These are phyloP conservation scores for Neoascochyta sp. DNA, from an alignment of 2,329 filamentous ascomycete species.

Conservation along the genomic window DNA sequence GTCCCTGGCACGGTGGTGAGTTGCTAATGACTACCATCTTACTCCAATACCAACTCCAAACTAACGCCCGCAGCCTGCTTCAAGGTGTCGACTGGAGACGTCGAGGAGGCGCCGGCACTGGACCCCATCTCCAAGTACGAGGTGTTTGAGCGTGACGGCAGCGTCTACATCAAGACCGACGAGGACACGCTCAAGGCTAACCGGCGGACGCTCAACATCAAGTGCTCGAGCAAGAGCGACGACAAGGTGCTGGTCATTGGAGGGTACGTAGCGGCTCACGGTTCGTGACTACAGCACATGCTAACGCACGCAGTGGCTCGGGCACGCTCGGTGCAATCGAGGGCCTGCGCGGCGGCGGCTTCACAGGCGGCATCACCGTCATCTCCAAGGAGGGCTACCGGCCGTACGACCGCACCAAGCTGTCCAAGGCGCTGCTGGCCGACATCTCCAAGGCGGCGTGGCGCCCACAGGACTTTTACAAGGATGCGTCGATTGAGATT, in stretches of 20 bases:
- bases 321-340: slow-evolving; percentile 80
- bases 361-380: slow-evolving; percentile 73
- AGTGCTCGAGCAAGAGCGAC: slow-evolving; percentile 57
- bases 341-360: slow-evolving; percentile 76
- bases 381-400: slow-evolving; percentile 80
- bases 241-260: slow-evolving; percentile 73
- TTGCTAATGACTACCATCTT: too few species aligned
- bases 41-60: too few species aligned
- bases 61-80: slow-evolving; percentile 68
- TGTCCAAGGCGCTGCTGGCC: slow-evolving; percentile 87
- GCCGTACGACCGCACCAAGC: slow-evolving; percentile 89
- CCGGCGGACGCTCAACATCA: slow-evolving; percentile 68
- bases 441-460: slow-evolving; percentile 75
- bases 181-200: slow-evolving; percentile 74
- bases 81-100: slow-evolving; percentile 81
- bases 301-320: slow-evolving; percentile 57
- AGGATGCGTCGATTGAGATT: slow-evolving; percentile 55
- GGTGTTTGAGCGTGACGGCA: slow-evolving; percentile 74
- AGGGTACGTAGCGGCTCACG: slow-evolving; percentile 13
- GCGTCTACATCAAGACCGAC: slow-evolving; percentile 78
- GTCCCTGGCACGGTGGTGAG: slow-evolving; percentile 90
- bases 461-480: slow-evolving; percentile 75
- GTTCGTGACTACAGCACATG: neutral
- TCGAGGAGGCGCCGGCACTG: slow-evolving; percentile 89
- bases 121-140: slow-evolving; percentile 83